Evolutionary conservation across 345 rosid genomes (phyloP).

Genomic region (Corchorus capsularis): DNA sequence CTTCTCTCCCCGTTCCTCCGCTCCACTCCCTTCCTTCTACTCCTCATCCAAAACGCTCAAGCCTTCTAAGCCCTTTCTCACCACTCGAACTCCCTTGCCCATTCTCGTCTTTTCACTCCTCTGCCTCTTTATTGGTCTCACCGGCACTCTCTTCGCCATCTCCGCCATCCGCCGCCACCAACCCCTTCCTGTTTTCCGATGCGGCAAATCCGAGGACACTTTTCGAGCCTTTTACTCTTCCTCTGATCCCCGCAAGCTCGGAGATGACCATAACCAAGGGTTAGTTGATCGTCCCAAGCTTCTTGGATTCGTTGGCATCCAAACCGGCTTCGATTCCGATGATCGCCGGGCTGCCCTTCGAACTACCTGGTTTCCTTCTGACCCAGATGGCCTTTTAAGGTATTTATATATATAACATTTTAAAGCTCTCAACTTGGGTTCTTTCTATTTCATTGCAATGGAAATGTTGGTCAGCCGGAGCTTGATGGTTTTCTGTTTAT

Average conservation of each 20-base stretch:
- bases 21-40: conserved; percentile 35
- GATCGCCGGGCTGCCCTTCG: conserved; percentile 62
- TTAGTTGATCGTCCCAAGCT: conserved; percentile 58
- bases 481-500: neutral
- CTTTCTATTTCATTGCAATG: neutral
- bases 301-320: conserved; percentile 81
- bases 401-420: conserved; percentile 18
- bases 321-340: conserved; percentile 62
- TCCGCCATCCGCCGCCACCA: conserved; percentile 36
- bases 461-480: neutral
- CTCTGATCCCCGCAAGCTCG: conserved; percentile 38
- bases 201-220: conserved; percentile 64
- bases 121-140: conserved; percentile 58
- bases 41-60: conserved; percentile 52
- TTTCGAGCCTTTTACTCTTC: conserved; percentile 42
- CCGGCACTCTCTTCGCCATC: conserved; percentile 63
- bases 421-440: neutral
- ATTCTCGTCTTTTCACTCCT: conserved; percentile 53
- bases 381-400: conserved; percentile 72
- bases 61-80: conserved; percentile 34
- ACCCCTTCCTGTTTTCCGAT: conserved; percentile 50
- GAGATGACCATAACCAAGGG: conserved; percentile 33
- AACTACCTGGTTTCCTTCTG: conserved; percentile 78
- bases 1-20: conserved; percentile 47
- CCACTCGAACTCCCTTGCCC: conserved; percentile 38